Conservation (phyloP, 495 filamentous ascomycete genomes). For the Pyrenopolyporus hunteri region DNA sequence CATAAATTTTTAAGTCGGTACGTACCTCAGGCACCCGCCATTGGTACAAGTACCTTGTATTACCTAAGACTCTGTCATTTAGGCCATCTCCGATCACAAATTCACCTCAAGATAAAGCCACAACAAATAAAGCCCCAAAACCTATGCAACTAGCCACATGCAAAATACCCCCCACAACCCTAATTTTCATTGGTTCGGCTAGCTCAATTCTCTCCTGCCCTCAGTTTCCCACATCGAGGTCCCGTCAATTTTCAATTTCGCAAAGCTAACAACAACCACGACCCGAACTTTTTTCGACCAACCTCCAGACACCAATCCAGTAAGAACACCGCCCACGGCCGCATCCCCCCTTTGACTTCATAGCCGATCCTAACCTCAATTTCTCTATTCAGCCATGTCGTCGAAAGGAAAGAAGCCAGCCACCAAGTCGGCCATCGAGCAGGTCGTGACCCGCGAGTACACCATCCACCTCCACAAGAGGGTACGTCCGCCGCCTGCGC, state of each 20-base stretch:
- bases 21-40: not conserved
- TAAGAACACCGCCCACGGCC: slow-evolving; percentile 28
- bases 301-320: slow-evolving; percentile 37
- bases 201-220: slow-evolving; percentile 41
- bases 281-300: slow-evolving; percentile 39
- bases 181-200: slow-evolving; percentile 43
- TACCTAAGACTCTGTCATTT: not conserved
- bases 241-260: slow-evolving; percentile 43
- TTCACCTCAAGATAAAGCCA: not conserved
- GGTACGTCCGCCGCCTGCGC: slow-evolving; percentile 67
- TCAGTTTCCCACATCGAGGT: slow-evolving; percentile 43
- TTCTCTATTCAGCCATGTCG: slow-evolving; percentile 69
- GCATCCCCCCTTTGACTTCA: not conserved
- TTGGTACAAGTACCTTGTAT: not conserved
- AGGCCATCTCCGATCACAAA: not conserved
- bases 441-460: slow-evolving; percentile 99
- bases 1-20: not conserved
- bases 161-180: slow-evolving; percentile 21
- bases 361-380: slow-evolving; percentile 22
- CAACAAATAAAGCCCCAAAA: not conserved
- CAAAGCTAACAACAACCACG: slow-evolving; percentile 39
- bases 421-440: slow-evolving; percentile 93
- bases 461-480: slow-evolving; percentile 99
- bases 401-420: slow-evolving; percentile 65
- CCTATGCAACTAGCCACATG: not conserved